A percentile compares a stretch with the other conserved stretches of the same genome.
These are phyloP conservation scores for Zygosaccharomyces rouxii DNA, from an alignment of 805 yeast genomes.

Conservation along the genomic window DNA sequence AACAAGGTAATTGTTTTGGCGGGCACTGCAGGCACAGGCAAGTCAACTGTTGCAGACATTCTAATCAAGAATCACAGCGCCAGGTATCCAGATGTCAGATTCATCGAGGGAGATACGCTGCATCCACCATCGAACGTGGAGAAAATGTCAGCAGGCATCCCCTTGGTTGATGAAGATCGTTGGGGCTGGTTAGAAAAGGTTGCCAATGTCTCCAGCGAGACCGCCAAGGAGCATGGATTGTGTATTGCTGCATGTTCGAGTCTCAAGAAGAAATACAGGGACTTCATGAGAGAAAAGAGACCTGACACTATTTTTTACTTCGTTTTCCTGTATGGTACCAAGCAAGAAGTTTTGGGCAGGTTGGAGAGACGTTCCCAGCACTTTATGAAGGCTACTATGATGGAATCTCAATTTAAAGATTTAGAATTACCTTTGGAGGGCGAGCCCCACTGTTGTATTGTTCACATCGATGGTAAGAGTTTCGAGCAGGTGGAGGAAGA, in stretches of 20 bases:
- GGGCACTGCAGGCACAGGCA: slow-evolving; percentile 97
- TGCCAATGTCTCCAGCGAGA: slow-evolving; percentile 38
- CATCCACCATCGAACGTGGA: slow-evolving; percentile 71
- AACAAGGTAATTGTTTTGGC: slow-evolving; percentile 60
- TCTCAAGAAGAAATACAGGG: slow-evolving; percentile 70
- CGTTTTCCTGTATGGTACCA: slow-evolving; percentile 63
- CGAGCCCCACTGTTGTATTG: slow-evolving; percentile 30
- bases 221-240: slow-evolving; percentile 35
- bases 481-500: slow-evolving; percentile 24
- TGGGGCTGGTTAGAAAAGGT: slow-evolving; percentile 80
- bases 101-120: slow-evolving; percentile 79
- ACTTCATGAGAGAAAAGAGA: slow-evolving; percentile 42
- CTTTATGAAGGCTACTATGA: slow-evolving; percentile 85
- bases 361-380: slow-evolving; percentile 67
- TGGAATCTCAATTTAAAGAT: slow-evolving; percentile 68
- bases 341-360: slow-evolving; percentile 56
- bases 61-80: slow-evolving; percentile 38
- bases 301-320: slow-evolving; percentile 46
- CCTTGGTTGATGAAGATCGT: slow-evolving; percentile 84
- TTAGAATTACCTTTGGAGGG: slow-evolving; percentile 62
- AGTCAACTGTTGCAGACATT: slow-evolving; percentile 65
- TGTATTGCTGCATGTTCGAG: slow-evolving; percentile 79
- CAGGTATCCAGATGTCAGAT: slow-evolving; percentile 44
- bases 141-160: slow-evolving; percentile 79
- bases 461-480: slow-evolving; percentile 30